These are phyloP conservation scores for Fusarium anguioides DNA, from an alignment of 2,329 filamentous ascomycete genomes.

Conservation along the genomic window DNA sequence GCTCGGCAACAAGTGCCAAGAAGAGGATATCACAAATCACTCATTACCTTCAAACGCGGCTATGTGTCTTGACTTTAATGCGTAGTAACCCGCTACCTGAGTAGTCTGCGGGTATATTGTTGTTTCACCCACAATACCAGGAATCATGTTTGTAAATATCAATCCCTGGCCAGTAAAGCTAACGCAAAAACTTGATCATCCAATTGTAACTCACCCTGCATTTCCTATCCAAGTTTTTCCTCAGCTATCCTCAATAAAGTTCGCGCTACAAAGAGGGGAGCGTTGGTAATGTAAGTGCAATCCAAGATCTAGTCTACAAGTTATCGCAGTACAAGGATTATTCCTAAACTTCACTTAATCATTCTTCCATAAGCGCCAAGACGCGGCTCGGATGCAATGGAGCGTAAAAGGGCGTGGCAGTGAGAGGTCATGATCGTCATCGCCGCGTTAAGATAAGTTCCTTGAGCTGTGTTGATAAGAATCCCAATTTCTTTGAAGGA, in stretches of 20 bases:
- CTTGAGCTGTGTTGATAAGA: neutral
- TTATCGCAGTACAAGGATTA: neutral
- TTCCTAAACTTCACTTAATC: neutral
- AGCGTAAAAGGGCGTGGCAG: neutral
- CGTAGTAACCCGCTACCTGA: neutral
- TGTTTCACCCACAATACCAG: neutral
- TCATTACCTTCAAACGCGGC: neutral
- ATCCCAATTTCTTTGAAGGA: neutral
- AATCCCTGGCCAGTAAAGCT: neutral
- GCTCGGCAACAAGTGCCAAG: constrained; percentile 10
- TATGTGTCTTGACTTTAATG: neutral
- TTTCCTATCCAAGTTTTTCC: neutral
- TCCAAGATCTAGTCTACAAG: no score
- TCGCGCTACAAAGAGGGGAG: neutral
- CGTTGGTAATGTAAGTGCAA: no score
- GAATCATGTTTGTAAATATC: neutral
- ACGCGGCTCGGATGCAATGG: neutral
- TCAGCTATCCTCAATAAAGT: neutral
- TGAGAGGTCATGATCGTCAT: neutral
- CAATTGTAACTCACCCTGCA: neutral
- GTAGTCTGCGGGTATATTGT: neutral
- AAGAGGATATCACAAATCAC: constrained; percentile 8
- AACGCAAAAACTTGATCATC: neutral
- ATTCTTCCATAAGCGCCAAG: constrained; percentile 3
- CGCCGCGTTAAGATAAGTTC: neutral